These are phyloP conservation scores for Volvox carteri DNA, from an alignment of 163 green algal genomes.

Conservation along the genomic window DNA sequence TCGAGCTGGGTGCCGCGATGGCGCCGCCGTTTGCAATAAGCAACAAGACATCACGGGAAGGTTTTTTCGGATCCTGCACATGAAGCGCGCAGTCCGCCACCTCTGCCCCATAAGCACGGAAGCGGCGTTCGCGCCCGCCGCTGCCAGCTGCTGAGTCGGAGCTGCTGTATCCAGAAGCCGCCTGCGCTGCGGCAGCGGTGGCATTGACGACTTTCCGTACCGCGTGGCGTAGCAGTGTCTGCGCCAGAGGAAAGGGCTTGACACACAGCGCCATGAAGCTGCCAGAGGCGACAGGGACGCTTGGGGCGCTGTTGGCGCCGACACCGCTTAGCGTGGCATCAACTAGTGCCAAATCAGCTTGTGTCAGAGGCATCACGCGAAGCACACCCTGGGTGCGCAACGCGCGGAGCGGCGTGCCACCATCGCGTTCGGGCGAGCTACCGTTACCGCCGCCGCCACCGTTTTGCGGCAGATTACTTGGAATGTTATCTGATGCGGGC, in stretches of 20 bases:
- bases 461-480: background rate
- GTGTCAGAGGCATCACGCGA: background rate
- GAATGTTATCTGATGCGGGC: background rate
- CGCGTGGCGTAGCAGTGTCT: slow-evolving; percentile 20
- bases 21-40: background rate
- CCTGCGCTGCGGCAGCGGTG: background rate
- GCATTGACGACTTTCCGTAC: background rate
- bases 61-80: slow-evolving; percentile 26
- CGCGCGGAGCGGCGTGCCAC: background rate
- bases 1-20: background rate
- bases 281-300: background rate
- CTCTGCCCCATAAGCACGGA: background rate
- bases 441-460: background rate
- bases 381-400: background rate
- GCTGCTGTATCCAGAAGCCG: background rate
- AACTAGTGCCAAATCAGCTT: background rate
- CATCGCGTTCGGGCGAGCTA: background rate
- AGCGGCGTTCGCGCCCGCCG: background rate
- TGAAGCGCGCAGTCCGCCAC: slow-evolving; percentile 12
- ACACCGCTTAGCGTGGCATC: background rate
- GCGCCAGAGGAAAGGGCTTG: slow-evolving; percentile 14
- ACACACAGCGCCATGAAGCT: slow-evolving; percentile 13
- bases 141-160: background rate
- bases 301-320: background rate
- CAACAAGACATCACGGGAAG: slow-evolving; percentile 23